Conservation (phyloP, 331 rosid species). For the Quercus tomentella region DNA sequence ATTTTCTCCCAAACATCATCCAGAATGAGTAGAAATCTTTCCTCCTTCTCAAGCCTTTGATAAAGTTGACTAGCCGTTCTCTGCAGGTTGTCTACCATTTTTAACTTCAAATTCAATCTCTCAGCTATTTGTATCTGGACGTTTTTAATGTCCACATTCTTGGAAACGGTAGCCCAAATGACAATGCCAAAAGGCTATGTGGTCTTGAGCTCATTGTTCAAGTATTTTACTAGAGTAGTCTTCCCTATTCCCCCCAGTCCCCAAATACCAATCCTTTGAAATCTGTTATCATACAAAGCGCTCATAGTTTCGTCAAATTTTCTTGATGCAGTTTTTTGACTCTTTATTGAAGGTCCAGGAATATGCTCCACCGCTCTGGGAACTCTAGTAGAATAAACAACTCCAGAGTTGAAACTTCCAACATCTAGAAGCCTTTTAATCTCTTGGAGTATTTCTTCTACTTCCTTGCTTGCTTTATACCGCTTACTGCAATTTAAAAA, state of each 20-base stretch:
- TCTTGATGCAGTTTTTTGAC: background rate
- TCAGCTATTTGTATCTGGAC: conserved; percentile 14
- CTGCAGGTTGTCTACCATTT: conserved; percentile 10
- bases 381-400: no score
- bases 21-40: no score
- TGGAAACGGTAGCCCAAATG: no score
- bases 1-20: no score
- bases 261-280: background rate
- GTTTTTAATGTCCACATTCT: background rate
- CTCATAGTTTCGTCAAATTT: background rate
- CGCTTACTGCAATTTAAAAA: background rate
- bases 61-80: background rate
- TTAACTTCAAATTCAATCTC: conserved; percentile 17
- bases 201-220: no score
- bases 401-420: background rate
- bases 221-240: no score
- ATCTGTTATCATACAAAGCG: background rate
- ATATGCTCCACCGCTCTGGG: no score
- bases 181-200: no score
- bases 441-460: background rate
- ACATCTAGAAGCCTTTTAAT: background rate
- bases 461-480: background rate
- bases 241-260: no score
- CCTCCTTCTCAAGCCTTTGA: no score
- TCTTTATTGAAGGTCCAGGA: background rate